These are phyloP conservation scores for Euphrasia arctica DNA, from an alignment of 305 asterid species.

Conservation along the genomic window DNA sequence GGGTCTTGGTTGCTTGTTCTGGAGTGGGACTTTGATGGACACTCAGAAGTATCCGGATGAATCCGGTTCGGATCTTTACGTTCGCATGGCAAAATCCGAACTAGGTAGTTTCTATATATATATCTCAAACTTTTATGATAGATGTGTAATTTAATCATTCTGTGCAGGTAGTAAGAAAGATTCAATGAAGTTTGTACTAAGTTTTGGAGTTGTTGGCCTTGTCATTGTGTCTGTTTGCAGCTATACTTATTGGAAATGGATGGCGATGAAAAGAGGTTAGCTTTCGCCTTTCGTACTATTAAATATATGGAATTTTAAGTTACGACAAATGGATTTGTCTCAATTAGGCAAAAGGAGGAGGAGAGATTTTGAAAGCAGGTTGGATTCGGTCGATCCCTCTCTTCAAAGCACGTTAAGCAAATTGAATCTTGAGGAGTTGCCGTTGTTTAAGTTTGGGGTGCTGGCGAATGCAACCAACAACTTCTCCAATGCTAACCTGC, in stretches of 20 bases:
- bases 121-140: conserved; percentile 11
- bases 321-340: background rate
- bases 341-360: background rate
- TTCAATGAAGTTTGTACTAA: background rate
- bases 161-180: background rate
- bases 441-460: background rate
- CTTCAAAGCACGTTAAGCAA: background rate
- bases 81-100: conserved; percentile 55
- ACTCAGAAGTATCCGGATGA: conserved; percentile 35
- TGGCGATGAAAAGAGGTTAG: background rate
- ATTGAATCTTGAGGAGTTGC: conserved; percentile 1
- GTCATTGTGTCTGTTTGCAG: background rate
- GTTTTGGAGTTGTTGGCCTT: background rate
- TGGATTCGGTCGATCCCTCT: background rate
- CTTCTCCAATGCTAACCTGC: background rate
- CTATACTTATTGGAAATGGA: background rate
- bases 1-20: conserved; percentile 43
- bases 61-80: conserved; percentile 43
- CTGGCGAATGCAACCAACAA: background rate
- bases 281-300: background rate
- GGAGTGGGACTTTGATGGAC: conserved; percentile 44
- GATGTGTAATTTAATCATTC: no score
- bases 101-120: conserved; percentile 37
- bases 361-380: background rate
- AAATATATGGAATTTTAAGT: background rate